Evolutionary conservation across 176 grass and related monocot species (phyloP), one percentile per base, ranked within the genome.

Genomic region (Raddia guianensis): DNA sequence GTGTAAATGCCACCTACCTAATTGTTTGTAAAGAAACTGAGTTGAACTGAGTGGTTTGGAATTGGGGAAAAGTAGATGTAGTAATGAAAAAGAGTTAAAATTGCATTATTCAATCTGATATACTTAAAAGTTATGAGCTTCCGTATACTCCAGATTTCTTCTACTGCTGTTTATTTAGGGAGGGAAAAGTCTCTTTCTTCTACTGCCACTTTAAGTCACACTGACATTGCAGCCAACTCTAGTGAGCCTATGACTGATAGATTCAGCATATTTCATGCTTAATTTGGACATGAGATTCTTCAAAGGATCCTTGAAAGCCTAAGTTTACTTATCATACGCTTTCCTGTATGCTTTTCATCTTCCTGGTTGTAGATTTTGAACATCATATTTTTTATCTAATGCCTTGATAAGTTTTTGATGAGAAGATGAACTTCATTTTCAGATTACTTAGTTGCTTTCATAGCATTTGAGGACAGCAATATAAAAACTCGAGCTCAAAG

Each of bases 401-500:
- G 0, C 5, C 27, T 61, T 61, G 27, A 61, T 32, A 65, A 54
- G 48, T 34, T 2, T 73, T 87, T 18, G 9, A 32, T 61, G 58
- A 9, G 58, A 61, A 32, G 18, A 57, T 5, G 32, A 58, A 60
- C 20, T 52, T 72, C 32, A 34, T 64, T 91, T 82, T 64, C 85
- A 97, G 92, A 82, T 52, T 83, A 80, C 59, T 82, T 95, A 71
- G 80, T 91, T 81, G 95, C 90, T 70, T 82, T 84, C 45, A 82
- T 99, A 87, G 82, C 84, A 79, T 99, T 99, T 90, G 92, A 93
- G 56, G 87, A 90, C 68, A 86, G 59, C 0, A 82, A 88, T 78
- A 90, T 90, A 73, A 95, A 90, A 72, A 91, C 83, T 68, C 87
- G 89, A 89, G 93, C 93, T 19, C 88, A 93, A 81, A 95, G 90